Evolutionary conservation across 1,139 yeast genomes (phyloP).

Genomic region (Yamadazyma sp.): DNA sequence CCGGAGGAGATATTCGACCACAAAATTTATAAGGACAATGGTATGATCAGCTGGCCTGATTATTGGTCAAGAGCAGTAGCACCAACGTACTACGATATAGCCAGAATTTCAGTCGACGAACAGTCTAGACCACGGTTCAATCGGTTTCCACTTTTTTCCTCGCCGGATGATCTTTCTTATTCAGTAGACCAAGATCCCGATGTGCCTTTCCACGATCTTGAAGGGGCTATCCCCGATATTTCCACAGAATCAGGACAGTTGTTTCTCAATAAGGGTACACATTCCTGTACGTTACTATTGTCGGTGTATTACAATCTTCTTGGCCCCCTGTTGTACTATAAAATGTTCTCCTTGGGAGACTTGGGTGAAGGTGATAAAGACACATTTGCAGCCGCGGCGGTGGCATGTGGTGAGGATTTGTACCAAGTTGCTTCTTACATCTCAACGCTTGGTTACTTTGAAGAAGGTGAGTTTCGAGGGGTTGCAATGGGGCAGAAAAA

Average conservation of each 20-base stretch:
- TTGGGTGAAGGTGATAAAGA: conserved; percentile 72
- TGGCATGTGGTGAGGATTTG: conserved; percentile 42
- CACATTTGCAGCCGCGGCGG: conserved; percentile 61
- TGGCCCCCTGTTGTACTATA: conserved; percentile 58
- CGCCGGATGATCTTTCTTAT: conserved; percentile 1
- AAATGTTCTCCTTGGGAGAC: conserved; percentile 55
- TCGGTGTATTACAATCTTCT: conserved; percentile 57
- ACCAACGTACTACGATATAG: conserved; percentile 67
- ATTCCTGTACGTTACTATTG: conserved; percentile 50
- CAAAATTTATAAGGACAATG: conserved; percentile 53
- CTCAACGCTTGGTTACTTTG: conserved; percentile 31
- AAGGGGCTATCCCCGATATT: conserved; percentile 57
- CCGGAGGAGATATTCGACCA: conserved; percentile 49
- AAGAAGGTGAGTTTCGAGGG: conserved; percentile 29
- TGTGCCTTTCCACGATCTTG: conserved; percentile 37
- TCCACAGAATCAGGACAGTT: conserved; percentile 68
- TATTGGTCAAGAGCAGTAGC: conserved; percentile 76
- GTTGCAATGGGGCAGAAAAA: conserved; percentile 44
- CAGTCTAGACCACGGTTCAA: conserved; percentile 23
- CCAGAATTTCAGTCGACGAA: conserved; percentile 42
- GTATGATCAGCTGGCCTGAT: conserved; percentile 80
- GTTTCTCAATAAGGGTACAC: conserved; percentile 53
- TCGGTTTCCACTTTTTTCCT: conserved; percentile 20
- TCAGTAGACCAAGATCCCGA: conserved; percentile 1
- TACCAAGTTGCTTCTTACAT: conserved; percentile 51